Base-by-base conservation (phyloP, 768 basidiomycete species). In the Suillus bovinus region DNA sequence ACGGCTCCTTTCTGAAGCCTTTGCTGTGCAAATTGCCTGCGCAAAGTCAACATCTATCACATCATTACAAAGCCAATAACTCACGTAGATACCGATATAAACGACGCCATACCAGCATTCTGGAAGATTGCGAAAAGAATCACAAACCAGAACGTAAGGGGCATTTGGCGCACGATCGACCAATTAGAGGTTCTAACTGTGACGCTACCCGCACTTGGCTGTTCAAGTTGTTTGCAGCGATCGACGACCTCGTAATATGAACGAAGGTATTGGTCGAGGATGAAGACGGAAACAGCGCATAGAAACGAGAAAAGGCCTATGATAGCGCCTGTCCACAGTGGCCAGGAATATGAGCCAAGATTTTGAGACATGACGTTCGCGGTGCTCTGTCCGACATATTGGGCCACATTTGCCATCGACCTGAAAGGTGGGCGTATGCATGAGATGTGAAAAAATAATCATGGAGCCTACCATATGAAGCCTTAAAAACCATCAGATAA, bases 21-120 rank as follows among this genome's bases (percentile, higher is more conserved):
- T 63, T 80, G 78, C 63, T 80, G 78, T 11, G 77, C 76, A 58
- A 78, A 77, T 73, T 79, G 78, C 22, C 79, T 80, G 63, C 33
- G 42, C 16, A 55, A 29, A 27, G 47, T 46, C 36, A 29, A 49
- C 29, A 33, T 17, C 52, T 22, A 47, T 34, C 22, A 29, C 14
- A 17, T 24, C 29, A 34, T 9, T n/a, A 55, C 58, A 52, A 58
- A 27, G 39, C 9, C 10, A 59, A 27, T 47, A 7, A 68, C 76
- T 60, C 22, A 80, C 78, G 79, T 80, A 29, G 79, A 79, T 59
- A 79, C 79, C 8, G 77, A 79, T 42, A 79, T 76, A 56, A 80
- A 80, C 11, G 76, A 75, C 69, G 78, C 78, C 39, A 80, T 76
- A 22, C 79, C 79, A 0, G 78, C 78, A 63, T 78, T 80, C 70